Conservation (phyloP, 1,284 basidiomycete genomes). For the Ceratobasidium sp. region DNA sequence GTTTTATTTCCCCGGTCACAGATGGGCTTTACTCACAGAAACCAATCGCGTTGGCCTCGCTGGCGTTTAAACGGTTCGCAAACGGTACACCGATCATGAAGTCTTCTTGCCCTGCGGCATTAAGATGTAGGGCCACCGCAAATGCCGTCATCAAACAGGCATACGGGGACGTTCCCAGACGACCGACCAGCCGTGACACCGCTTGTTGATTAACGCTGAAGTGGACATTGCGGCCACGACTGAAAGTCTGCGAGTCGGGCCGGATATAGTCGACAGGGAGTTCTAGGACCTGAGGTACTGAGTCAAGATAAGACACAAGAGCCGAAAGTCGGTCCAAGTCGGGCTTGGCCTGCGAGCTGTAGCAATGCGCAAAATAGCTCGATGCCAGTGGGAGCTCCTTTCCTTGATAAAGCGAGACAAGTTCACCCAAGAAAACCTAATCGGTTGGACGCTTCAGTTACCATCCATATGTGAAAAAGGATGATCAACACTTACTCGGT, state of each 20-base stretch:
- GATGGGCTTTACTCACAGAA: not conserved
- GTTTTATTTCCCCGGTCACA: not conserved
- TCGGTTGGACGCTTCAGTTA: not conserved
- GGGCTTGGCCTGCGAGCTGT: not conserved
- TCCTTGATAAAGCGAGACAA: conserved; percentile 3
- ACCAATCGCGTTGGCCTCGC: not conserved
- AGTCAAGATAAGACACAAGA: conserved; percentile 1
- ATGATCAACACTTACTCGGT: not conserved
- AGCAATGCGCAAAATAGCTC: not conserved
- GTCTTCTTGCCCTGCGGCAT: not conserved
- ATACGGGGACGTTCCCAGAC: not conserved
- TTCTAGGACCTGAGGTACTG: not conserved
- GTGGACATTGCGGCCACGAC: not conserved
- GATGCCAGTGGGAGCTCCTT: not conserved
- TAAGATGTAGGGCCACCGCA: not conserved
- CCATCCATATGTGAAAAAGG: not conserved
- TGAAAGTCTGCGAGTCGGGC: not conserved
- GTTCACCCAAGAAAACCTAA: conserved; percentile 12
- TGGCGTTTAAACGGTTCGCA: not conserved
- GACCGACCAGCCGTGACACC: not conserved
- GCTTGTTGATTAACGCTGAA: not conserved
- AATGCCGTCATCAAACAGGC: not conserved
- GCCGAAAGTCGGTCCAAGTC: not conserved
- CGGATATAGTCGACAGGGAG: conserved; percentile 8
- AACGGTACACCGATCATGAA: conserved; percentile 3